These are phyloP conservation scores for Penicillium fuscoglaucum DNA, from an alignment of 2,329 filamentous ascomycete genomes.

Conservation along the genomic window DNA sequence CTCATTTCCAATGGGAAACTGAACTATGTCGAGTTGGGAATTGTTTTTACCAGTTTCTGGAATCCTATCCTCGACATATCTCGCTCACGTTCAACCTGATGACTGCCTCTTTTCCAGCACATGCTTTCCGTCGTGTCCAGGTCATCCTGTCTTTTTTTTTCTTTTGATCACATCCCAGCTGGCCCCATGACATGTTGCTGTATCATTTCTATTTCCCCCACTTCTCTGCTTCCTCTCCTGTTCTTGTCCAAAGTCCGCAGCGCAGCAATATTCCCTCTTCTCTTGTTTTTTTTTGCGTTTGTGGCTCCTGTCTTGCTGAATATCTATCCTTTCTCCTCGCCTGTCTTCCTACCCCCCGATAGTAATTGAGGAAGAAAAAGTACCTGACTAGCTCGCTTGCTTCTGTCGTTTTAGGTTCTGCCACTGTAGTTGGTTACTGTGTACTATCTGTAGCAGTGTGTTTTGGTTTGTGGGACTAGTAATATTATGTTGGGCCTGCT, in stretches of 20 bases:
- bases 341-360: constrained; percentile 33
- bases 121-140: constrained; percentile 5
- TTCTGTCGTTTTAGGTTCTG: neutral
- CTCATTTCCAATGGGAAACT: constrained; percentile 2
- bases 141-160: constrained; percentile 17
- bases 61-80: neutral
- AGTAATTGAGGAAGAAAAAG: constrained; percentile 37
- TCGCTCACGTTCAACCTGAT: constrained; percentile 14
- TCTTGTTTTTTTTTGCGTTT: constrained; percentile 31
- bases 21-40: neutral
- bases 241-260: constrained; percentile 39
- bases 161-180: constrained; percentile 14
- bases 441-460: neutral
- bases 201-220: constrained; percentile 25
- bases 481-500: neutral
- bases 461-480: neutral
- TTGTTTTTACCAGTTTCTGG: neutral
- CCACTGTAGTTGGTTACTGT: neutral
- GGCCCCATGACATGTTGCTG: constrained; percentile 25
- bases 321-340: constrained; percentile 27
- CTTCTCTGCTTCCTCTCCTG: constrained; percentile 25
- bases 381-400: constrained; percentile 16
- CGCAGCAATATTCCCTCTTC: constrained; percentile 46
- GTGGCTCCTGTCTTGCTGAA: constrained; percentile 24
- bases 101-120: constrained; percentile 1